Evolutionary conservation across 331 rosid genomes (phyloP).

Genomic region (Malus hybrid): DNA sequence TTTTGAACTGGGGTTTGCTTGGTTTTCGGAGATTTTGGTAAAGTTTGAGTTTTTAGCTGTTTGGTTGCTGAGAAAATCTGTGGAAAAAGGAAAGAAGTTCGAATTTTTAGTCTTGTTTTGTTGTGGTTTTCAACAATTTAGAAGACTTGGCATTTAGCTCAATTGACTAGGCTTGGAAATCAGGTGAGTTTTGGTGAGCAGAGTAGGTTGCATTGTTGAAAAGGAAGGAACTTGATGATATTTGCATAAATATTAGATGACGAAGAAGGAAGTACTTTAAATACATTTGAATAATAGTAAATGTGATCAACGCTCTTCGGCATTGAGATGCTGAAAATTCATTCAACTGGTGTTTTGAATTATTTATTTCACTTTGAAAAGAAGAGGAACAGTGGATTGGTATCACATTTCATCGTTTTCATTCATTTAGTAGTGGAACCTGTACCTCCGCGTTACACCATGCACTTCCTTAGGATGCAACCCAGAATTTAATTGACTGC

Average conservation of each 20-base stretch:
- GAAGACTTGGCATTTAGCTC: background rate
- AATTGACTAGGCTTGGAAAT: background rate
- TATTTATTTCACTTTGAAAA: background rate
- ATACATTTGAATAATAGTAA: background rate
- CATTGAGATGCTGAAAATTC: background rate
- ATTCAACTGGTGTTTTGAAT: background rate
- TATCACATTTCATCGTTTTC: background rate
- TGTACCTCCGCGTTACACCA: background rate
- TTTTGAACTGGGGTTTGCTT: conserved; percentile 7
- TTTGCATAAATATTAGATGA: background rate
- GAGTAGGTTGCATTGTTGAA: background rate
- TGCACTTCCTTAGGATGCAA: background rate
- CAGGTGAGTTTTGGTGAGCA: background rate
- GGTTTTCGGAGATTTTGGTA: background rate
- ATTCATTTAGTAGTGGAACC: background rate
- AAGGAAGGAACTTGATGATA: background rate
- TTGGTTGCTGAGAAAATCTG: background rate
- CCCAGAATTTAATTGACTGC: background rate
- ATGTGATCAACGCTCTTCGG: background rate
- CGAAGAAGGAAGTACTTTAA: background rate
- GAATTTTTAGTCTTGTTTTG: background rate
- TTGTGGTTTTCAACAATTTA: background rate
- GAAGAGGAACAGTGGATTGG: background rate
- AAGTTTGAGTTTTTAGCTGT: background rate
- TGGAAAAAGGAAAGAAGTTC: background rate